Evolutionary conservation across 208 protist species (phyloP), one percentile per base, ranked within the genome.

Genomic region (Trypanosoma congolense): DNA sequence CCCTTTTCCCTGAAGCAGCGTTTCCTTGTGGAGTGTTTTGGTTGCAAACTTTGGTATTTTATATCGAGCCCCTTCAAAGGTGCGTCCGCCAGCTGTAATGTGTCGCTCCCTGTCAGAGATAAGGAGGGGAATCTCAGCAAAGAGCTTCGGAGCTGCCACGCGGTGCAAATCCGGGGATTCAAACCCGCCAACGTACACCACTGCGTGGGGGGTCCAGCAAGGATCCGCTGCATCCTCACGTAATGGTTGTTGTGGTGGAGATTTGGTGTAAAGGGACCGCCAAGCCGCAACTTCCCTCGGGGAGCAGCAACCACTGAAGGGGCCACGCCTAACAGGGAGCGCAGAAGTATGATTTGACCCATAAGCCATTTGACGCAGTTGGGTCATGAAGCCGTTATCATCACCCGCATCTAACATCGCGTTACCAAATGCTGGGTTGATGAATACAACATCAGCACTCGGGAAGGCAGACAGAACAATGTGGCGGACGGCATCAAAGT

Each of bases 101-200:
- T 44, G n/a, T n/a, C 9, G 26, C 18, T 48, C 25, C 0, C 19
- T 22, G 30, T 56, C 42, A 25, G 57, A 28, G 31, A 60, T 50
- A 77, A 68, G 28, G 2, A 55, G 55, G 1, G 73, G 72, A 12
- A 85, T 61, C 0, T 53, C 42, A 0, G 48, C 57, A 18, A 82
- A 65, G 6, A 89, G 29, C 29, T 24, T 36, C n/a, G 81, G 77
- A 2, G 56, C 64, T 1, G 87, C 71, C 4, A 74, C 50, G 9
- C 43, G 53, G 19, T 45, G 52, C 19, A 91, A 59, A 54, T 91
- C 84, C 0, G 31, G 45, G 4, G 54, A 38, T 56, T 87, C 84
- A 44, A 75, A 73, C 1, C 84, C 84, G 12, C 76, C 77, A 66
- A 88, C 71, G 51, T 72, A 72, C 14, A 88, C 57, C 19, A 88